Conservation (phyloP, 106 monocot genomes). For the Phalaenopsis equestris region DNA sequence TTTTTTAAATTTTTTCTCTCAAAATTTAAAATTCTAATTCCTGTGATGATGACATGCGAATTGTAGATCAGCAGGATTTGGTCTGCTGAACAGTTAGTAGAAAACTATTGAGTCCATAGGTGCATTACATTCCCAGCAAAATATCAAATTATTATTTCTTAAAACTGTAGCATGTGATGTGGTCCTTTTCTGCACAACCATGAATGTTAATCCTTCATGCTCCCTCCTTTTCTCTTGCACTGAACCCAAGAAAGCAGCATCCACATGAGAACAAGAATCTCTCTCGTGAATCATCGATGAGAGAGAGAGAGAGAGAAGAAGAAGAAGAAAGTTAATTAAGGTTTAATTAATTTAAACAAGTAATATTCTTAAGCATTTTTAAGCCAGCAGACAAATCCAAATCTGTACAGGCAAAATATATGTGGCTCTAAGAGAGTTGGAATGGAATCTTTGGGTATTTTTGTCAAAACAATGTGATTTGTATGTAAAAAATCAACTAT, state of each 20-base stretch:
- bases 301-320: background rate
- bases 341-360: background rate
- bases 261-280: constrained; percentile 6
- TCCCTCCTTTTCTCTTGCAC: constrained; percentile 3
- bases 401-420: background rate
- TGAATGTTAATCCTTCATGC: constrained; percentile 4
- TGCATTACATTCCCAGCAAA: background rate
- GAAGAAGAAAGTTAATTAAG: background rate
- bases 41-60: background rate
- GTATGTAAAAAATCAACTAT: background rate
- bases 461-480: background rate
- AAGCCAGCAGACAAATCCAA: background rate
- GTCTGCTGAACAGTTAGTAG: background rate
- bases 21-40: no score
- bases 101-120: background rate
- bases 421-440: background rate
- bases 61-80: background rate
- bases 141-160: background rate
- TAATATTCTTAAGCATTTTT: background rate
- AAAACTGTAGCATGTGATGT: background rate
- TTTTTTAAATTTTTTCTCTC: no score
- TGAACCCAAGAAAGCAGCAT: constrained; percentile 6
- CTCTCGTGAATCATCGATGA: background rate
- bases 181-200: constrained; percentile 1
- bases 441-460: background rate